Conservation (phyloP, 768 basidiomycete genomes). For the Phaeotremella skinneri region DNA sequence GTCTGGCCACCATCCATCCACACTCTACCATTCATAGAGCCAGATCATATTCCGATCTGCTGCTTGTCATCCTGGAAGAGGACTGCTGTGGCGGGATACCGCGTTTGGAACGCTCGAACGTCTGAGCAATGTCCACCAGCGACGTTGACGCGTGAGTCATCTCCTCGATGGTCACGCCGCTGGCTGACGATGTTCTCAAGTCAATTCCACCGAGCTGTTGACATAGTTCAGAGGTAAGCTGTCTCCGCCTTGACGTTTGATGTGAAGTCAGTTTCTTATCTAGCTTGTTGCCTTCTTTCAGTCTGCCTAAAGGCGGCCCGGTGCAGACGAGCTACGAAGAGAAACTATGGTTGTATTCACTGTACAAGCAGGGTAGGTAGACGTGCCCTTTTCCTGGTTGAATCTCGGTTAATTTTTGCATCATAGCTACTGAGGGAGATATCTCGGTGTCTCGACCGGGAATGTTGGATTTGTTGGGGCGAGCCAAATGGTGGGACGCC, state of each 20-base stretch:
- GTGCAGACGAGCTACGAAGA: slow-evolving; percentile 96
- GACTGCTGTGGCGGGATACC: background rate
- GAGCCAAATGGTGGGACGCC: slow-evolving; percentile 80
- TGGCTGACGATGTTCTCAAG: slow-evolving; percentile 29
- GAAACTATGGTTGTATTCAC: slow-evolving; percentile 90
- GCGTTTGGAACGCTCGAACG: no score
- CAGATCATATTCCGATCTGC: no score
- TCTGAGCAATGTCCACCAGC: background rate
- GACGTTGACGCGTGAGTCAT: slow-evolving; percentile 31
- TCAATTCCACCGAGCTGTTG: slow-evolving; percentile 89
- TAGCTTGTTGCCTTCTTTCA: slow-evolving; percentile 16
- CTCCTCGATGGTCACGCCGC: background rate
- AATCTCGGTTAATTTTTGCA: background rate
- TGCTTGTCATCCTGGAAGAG: no score
- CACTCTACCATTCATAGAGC: no score
- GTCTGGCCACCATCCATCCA: no score
- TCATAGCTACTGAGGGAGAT: slow-evolving; percentile 81
- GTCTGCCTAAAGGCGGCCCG: slow-evolving; percentile 86
- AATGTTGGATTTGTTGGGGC: slow-evolving; percentile 83
- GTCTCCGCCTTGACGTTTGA: no score
- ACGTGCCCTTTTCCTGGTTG: no score
- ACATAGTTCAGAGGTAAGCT: slow-evolving; percentile 71
- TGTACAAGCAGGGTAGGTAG: slow-evolving; percentile 83
- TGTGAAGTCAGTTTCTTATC: background rate
- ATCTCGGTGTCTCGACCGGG: slow-evolving; percentile 74